Conservation (phyloP, 129 eudicot species). For the Deinandra increscens region DNA sequence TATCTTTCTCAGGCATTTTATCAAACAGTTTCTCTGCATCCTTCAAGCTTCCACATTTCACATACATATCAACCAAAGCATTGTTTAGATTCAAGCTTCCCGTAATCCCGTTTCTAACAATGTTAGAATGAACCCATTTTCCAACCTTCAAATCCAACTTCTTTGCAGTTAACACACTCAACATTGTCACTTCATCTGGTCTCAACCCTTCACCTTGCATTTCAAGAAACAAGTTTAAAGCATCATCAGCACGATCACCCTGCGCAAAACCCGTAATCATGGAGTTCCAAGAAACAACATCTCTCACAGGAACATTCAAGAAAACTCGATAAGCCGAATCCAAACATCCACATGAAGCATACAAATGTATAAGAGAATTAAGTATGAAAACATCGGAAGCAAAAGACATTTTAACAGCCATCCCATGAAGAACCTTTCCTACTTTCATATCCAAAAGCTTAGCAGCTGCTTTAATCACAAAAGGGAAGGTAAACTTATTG, state of each 20-base stretch:
- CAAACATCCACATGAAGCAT: slow-evolving; percentile 47
- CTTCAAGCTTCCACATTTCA: slow-evolving; percentile 56
- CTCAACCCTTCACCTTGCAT: slow-evolving; percentile 45
- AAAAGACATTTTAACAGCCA: slow-evolving; percentile 50
- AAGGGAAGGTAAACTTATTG: slow-evolving; percentile 71
- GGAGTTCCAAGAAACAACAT: slow-evolving; percentile 80
- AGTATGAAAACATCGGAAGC: slow-evolving; percentile 50
- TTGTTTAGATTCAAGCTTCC: slow-evolving; percentile 44
- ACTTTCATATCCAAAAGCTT: slow-evolving; percentile 34
- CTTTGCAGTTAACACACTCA: slow-evolving; percentile 53
- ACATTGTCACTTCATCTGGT: slow-evolving; percentile 60
- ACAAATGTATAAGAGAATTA: slow-evolving; percentile 66
- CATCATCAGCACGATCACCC: slow-evolving; percentile 45
- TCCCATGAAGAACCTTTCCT: slow-evolving; percentile 61
- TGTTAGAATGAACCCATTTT: slow-evolving; percentile 52
- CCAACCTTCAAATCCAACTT: slow-evolving; percentile 54
- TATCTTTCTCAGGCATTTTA: slow-evolving; percentile 56
- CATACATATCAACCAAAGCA: slow-evolving; percentile 73
- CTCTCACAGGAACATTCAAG: slow-evolving; percentile 44
- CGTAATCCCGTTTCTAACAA: slow-evolving; percentile 42
- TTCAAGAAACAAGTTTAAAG: slow-evolving; percentile 45
- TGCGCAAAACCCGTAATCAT: slow-evolving; percentile 57
- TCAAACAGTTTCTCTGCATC: slow-evolving; percentile 57
- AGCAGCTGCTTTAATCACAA: slow-evolving; percentile 67
- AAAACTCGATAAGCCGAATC: slow-evolving; percentile 53